Evolutionary conservation across 495 filamentous ascomycete species (phyloP), one percentile per base, ranked within the genome.

Genomic region (Penicillium mononematosum): DNA sequence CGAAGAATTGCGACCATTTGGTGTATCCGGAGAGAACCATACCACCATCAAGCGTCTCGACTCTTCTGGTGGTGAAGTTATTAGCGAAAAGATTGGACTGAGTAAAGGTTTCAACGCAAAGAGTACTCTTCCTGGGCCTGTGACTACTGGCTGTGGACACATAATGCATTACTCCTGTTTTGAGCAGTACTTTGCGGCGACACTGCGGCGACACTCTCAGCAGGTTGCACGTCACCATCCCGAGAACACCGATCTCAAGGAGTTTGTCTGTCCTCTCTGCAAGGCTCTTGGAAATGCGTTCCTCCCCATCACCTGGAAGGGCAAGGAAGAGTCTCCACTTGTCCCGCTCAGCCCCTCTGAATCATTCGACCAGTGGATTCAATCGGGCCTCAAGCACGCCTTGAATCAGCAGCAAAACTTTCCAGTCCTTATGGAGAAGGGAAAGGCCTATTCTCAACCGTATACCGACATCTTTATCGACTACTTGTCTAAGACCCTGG

Each of bases 151-250:
- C 29, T 99, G 94, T 72, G 93, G 92, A 6, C 94, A 99, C 70
- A 92, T 98, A 59, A 99, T 99, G 94, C 94, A 99, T 67, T 99
- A 90, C 66, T 83, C 83, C 32, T 99, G 94, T 71, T 99, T 98
- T 64, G 92, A 97, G 60, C 82, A 86, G 31, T 98, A 97, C 71
- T 87, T 87, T 65, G 81, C 86, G 17, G 88, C 93, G 0, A 94
- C 90, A 0, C 78, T 84, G 47, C 83, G 91, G 49, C 84, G 94
- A 45, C 95, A 99, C 60, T 83, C 77, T 36, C 89, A 91, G 60
- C 94, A 98, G 63, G 94, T 98, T 68, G 92, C 95, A 16, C 83
- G 94, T 5, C 88, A 94, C 56, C 92, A 96, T 62, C 94, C 94
- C 0, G 95, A 98, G 68, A 79, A 83, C 46, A 75, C 89, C 1